Evolutionary conservation across 495 filamentous ascomycete species (phyloP).

Genomic region (Ramalina intermedia): DNA sequence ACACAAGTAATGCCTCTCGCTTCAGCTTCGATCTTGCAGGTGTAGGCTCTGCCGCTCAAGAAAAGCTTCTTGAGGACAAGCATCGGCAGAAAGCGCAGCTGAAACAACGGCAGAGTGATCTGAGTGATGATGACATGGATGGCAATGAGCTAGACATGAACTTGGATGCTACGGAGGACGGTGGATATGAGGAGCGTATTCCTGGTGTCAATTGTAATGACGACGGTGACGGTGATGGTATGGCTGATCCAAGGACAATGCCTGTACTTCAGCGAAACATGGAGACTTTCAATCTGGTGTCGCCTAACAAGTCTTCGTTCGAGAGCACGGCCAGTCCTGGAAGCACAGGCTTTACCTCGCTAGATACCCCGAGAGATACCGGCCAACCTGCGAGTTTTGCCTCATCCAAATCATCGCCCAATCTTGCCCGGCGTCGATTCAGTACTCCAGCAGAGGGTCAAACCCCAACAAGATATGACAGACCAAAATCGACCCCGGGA

Average conservation of each 20-base stretch:
- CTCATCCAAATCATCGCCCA: slow-evolving; percentile 2
- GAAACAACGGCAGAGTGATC: slow-evolving; percentile 23
- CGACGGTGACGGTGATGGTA: slow-evolving; percentile 6
- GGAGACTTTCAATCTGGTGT: slow-evolving; percentile 39
- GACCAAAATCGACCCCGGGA: slow-evolving; percentile 11
- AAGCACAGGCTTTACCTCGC: slow-evolving; percentile 26
- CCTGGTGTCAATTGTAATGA: slow-evolving; percentile 58
- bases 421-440: not conserved
- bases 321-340: slow-evolving; percentile 24
- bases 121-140: slow-evolving; percentile 39
- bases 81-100: slow-evolving; percentile 55
- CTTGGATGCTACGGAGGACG: slow-evolving; percentile 53
- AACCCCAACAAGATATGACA: not conserved
- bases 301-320: slow-evolving; percentile 32
- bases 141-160: slow-evolving; percentile 41
- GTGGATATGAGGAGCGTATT: slow-evolving; percentile 60
- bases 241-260: not conserved
- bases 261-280: slow-evolving; percentile 33
- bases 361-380: slow-evolving; percentile 38
- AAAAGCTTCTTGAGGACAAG: slow-evolving; percentile 73
- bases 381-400: slow-evolving; percentile 35
- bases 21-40: slow-evolving; percentile 84
- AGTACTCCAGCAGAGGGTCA: not conserved
- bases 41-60: slow-evolving; percentile 63
- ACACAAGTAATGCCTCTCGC: slow-evolving; percentile 73